These are phyloP conservation scores for Lipomyces chichibuensis DNA, from an alignment of 805 yeast genomes.

Conservation along the genomic window DNA sequence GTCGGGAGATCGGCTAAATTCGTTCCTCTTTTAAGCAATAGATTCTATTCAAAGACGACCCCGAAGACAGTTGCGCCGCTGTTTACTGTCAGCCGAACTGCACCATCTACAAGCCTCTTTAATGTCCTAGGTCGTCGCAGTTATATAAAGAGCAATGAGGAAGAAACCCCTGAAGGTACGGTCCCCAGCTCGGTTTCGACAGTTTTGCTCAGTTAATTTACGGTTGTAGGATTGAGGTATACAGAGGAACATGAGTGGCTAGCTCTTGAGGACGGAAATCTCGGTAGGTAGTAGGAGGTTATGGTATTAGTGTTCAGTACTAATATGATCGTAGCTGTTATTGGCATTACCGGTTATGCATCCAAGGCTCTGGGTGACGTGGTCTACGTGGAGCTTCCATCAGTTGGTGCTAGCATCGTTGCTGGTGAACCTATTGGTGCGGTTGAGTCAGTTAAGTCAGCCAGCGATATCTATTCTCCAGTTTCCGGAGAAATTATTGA, in stretches of 20 bases:
- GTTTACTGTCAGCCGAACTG: background rate
- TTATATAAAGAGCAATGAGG: background rate
- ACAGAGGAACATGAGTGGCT: constrained; percentile 94
- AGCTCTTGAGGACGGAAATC: constrained; percentile 78
- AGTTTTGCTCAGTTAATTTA: background rate
- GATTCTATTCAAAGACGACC: background rate
- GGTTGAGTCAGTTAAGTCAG: constrained; percentile 92
- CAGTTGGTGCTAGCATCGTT: constrained; percentile 60
- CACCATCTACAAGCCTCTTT: background rate
- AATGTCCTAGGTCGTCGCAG: background rate
- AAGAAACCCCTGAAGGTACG: background rate
- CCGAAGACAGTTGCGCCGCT: background rate
- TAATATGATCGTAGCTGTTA: constrained; percentile 50
- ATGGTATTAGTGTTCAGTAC: background rate
- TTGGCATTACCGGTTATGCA: constrained; percentile 94
- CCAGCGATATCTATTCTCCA: constrained; percentile 90
- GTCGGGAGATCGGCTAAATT: background rate
- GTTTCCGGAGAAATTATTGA: constrained; percentile 75
- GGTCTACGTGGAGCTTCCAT: constrained; percentile 89
- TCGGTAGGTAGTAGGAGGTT: constrained; percentile 43
- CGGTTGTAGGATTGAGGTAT: constrained; percentile 20
- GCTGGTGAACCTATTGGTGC: constrained; percentile 87
- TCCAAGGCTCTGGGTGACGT: constrained; percentile 97
- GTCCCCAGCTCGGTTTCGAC: background rate
- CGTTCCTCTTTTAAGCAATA: background rate